phyloP scores from a whole-genome alignment of 2,329 filamentous ascomycete species.

The Sporothrix pallida region DNA sequence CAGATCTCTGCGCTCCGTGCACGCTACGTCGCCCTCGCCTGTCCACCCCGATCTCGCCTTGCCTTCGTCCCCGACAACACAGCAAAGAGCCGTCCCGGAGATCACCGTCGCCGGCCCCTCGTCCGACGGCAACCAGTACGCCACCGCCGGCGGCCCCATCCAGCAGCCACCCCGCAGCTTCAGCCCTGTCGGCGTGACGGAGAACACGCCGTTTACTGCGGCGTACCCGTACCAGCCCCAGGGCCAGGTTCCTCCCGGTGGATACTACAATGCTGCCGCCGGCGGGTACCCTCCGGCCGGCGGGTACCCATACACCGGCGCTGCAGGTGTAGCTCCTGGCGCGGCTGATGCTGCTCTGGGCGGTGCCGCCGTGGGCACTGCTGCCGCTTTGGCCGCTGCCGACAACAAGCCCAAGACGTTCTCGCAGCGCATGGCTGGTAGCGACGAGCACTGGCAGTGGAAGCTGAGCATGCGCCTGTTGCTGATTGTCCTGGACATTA shows the following conservation, averaged over 20 bases:
- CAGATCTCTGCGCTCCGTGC: not conserved
- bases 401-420: conserved; percentile 28
- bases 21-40: not conserved
- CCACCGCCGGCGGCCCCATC: not conserved
- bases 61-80: not conserved
- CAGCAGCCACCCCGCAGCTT: conserved; percentile 19
- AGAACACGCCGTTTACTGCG: conserved; percentile 26
- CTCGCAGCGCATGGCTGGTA: conserved; percentile 28
- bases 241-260: not conserved
- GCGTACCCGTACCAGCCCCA: not conserved
- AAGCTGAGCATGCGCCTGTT: conserved; percentile 32
- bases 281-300: not conserved
- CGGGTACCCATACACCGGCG: conserved; percentile 21
- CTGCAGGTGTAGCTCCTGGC: not conserved
- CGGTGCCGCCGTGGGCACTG: not conserved
- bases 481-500: conserved; percentile 28
- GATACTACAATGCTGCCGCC: conserved; percentile 3
- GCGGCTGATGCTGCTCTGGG: not conserved
- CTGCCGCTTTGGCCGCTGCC: not conserved
- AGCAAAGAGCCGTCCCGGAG: not conserved
- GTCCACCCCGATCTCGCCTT: not conserved
- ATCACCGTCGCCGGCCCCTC: conserved; percentile 21
- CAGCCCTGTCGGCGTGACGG: conserved; percentile 19
- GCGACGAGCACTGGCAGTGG: conserved; percentile 31
- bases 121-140: not conserved